Conservation (phyloP, 108 stramenopile species). For the Cyclotella cryptica region DNA sequence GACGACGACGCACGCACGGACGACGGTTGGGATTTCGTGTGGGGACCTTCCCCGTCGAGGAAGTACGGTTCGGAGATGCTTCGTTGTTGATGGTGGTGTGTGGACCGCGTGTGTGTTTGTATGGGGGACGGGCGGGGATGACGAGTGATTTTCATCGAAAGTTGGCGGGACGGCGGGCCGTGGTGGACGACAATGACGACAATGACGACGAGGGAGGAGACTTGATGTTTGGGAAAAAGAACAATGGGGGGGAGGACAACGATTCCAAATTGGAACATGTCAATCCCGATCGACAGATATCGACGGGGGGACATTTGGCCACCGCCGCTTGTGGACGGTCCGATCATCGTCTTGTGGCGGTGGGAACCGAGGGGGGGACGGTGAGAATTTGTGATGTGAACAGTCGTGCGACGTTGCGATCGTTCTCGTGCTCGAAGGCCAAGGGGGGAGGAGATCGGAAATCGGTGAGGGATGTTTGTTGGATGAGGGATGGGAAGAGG, state of each 20-base stretch:
- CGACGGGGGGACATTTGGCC: constrained; percentile 75
- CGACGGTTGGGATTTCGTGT: background rate
- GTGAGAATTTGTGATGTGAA: constrained; percentile 77
- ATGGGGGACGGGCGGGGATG: constrained; percentile 47
- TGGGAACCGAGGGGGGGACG: constrained; percentile 74
- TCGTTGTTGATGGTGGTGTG: constrained; percentile 63
- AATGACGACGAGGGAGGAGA: constrained; percentile 10
- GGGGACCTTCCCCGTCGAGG: constrained; percentile 21
- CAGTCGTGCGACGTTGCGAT: constrained; percentile 70
- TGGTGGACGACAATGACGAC: background rate
- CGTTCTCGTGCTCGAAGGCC: constrained; percentile 49
- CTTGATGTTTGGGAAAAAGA: background rate
- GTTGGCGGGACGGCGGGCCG: constrained; percentile 38
- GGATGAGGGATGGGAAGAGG: constrained; percentile 79
- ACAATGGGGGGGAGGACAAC: background rate
- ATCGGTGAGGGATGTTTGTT: constrained; percentile 61
- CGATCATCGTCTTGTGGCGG: constrained; percentile 79
- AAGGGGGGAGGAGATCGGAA: constrained; percentile 48
- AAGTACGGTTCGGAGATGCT: constrained; percentile 13
- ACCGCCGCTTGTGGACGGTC: constrained; percentile 63
- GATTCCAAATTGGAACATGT: constrained; percentile 5
- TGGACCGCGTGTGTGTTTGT: constrained; percentile 78
- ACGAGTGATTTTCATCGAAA: constrained; percentile 56
- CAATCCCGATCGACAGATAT: constrained; percentile 71
- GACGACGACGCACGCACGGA: constrained; percentile 7